A percentile compares a stretch with the other conserved stretches of the same genome.
Conservation (phyloP, 164 flowering plant genomes). For the Aristolochia californica region DNA sequence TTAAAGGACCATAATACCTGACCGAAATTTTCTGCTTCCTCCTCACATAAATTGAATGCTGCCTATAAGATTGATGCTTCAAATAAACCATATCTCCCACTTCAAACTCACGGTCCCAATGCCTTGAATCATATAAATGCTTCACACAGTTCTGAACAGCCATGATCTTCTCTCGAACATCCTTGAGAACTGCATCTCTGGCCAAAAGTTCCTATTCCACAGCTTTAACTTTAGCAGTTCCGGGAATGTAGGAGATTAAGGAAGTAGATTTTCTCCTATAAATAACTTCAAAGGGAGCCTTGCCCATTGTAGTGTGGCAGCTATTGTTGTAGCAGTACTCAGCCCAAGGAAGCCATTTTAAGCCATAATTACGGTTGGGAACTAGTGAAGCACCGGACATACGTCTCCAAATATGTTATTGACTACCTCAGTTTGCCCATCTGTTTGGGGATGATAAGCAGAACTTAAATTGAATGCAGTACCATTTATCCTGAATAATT, state of each 20-base stretch:
- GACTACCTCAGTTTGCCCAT: conserved; percentile 3
- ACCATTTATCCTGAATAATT: neutral
- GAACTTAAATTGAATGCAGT: neutral
- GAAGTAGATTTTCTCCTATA: conserved; percentile 3
- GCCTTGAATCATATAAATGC: neutral
- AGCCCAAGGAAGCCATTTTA: conserved; percentile 2
- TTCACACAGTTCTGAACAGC: neutral
- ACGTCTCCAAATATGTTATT: neutral
- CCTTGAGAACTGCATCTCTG: neutral
- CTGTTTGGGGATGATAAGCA: neutral
- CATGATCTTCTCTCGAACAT: neutral
- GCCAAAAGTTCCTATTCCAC: neutral
- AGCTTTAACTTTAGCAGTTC: neutral
- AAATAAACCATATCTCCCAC: neutral
- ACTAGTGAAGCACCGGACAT: neutral
- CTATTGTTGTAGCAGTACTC: neutral
- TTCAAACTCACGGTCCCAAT: neutral
- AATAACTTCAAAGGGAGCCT: conserved; percentile 4
- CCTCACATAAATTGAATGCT: neutral
- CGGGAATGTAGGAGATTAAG: neutral
- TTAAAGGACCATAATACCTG: neutral
- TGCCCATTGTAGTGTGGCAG: neutral
- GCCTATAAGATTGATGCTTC: neutral
- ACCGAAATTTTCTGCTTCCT: neutral
- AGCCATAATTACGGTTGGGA: conserved; percentile 1